Percentiles rank a stretch among this genome's conserved stretches.
These are phyloP conservation scores for Lonicera japonica DNA, from an alignment of 129 eudicot genomes.

Conservation along the genomic window DNA sequence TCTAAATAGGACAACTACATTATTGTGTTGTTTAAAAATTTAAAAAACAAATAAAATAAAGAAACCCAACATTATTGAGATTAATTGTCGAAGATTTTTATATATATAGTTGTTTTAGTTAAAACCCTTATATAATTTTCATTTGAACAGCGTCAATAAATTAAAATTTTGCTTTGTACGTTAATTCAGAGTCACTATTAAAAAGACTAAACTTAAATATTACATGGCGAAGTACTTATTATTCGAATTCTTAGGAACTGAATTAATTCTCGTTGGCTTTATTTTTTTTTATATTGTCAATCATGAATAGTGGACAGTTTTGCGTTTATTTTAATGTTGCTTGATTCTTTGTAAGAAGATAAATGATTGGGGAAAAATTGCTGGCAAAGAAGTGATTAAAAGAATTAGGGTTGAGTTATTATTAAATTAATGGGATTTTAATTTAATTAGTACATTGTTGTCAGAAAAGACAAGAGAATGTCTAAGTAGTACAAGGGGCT, in stretches of 20 bases:
- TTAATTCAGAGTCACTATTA: too few species aligned
- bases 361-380: conserved; percentile 27
- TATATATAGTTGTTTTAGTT: conserved; percentile 1
- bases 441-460: conserved; percentile 24
- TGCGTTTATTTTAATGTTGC: not conserved
- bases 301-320: conserved; percentile 25
- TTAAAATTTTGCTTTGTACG: too few species aligned
- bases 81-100: conserved; percentile 33
- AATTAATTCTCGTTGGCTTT: too few species aligned
- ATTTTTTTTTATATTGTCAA: too few species aligned
- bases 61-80: conserved; percentile 26
- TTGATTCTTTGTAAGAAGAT: conserved; percentile 19
- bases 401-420: not conserved
- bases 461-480: conserved; percentile 63
- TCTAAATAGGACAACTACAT: conserved; percentile 23
- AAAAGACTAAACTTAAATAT: too few species aligned
- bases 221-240: too few species aligned
- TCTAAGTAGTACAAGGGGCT: conserved; percentile 31
- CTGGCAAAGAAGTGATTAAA: conserved; percentile 18
- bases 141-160: too few species aligned
- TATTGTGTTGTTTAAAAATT: conserved; percentile 14
- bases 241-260: too few species aligned
- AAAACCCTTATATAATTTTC: too few species aligned
- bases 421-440: conserved; percentile 6
- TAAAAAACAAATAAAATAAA: too few species aligned